Evolutionary conservation across 768 basidiomycete genomes (phyloP), one percentile per base, ranked within the genome.

Genomic region (Suillus decipiens): DNA sequence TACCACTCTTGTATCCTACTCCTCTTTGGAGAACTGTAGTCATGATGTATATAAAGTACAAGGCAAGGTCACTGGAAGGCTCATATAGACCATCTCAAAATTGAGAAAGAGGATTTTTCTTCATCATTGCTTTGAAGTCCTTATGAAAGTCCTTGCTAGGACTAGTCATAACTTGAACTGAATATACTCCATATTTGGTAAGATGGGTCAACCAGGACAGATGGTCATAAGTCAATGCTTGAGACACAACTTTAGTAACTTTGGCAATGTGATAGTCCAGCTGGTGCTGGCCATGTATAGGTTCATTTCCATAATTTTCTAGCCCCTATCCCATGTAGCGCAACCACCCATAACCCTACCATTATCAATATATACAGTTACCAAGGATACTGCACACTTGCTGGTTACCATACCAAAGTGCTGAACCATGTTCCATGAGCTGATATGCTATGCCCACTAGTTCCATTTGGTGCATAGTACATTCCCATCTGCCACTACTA

Each of bases 101-200:
- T 81, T 78, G 82, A 2, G 76, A 79, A 0, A 95, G 95, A 0
- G 92, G 89, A 60, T 90, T 86, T 79, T 98, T 98, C 83, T 96
- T 96, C 9, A 94, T 97, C 0, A 92, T 90, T 59, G 92, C 79
- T 66, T 89, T 82, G 34, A 97, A 78, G 73, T 96, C 95, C 11
- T 77, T 71, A 2, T 82, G 76, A 63, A 89, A 76, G 71, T 87
- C 89, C 73, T 84, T 79, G 63, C 83, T 83, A 19, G 91, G 71
- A 33, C 72, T 78, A 10, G 90, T 86, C 51, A 80, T 78, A 15
- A 90, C 81, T 22, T 67, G 36, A n/a, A 71, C 76, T 3, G 68
- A 69, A 57, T 67, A 66, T 24, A 67, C 59, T 17, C 41, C 59
- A 22, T 67, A 67, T n/a, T 41, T 31, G 11, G 57, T 54, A 15